These are phyloP conservation scores for Luffa acutangula DNA, from an alignment of 306 rosid genomes.

Conservation along the genomic window DNA sequence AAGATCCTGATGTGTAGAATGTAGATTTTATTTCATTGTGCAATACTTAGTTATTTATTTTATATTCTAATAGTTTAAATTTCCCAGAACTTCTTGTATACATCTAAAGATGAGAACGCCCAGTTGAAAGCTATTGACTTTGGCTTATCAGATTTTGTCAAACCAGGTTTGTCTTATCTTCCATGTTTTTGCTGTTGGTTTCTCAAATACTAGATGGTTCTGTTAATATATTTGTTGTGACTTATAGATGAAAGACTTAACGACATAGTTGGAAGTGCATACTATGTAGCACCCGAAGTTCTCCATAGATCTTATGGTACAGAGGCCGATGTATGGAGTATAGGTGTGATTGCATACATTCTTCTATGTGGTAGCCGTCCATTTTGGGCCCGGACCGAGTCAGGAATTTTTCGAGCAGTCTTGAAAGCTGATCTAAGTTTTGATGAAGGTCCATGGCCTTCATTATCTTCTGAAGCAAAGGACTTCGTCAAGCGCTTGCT, in stretches of 20 bases:
- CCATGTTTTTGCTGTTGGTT: background rate
- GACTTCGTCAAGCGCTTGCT: constrained; percentile 88
- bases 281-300: constrained; percentile 97
- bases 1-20: background rate
- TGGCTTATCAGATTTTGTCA: constrained; percentile 91
- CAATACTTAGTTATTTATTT: background rate
- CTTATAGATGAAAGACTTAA: constrained; percentile 89
- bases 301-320: constrained; percentile 87
- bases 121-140: constrained; percentile 93
- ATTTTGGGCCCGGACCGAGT: constrained; percentile 97
- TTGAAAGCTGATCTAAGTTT: constrained; percentile 93
- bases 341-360: constrained; percentile 97
- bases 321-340: constrained; percentile 98
- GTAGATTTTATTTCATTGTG: background rate
- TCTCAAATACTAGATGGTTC: background rate
- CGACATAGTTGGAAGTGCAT: constrained; percentile 98
- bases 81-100: constrained; percentile 76
- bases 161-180: constrained; percentile 59
- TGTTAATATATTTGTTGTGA: background rate
- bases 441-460: constrained; percentile 95
- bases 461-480: constrained; percentile 71
- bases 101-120: constrained; percentile 74
- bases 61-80: constrained; percentile 14
- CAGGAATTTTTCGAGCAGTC: constrained; percentile 91
- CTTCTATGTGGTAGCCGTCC: constrained; percentile 98